phyloP scores from a whole-genome alignment of 2,329 filamentous ascomycete species.

The Paraphaeosphaeria sporulosa region DNA sequence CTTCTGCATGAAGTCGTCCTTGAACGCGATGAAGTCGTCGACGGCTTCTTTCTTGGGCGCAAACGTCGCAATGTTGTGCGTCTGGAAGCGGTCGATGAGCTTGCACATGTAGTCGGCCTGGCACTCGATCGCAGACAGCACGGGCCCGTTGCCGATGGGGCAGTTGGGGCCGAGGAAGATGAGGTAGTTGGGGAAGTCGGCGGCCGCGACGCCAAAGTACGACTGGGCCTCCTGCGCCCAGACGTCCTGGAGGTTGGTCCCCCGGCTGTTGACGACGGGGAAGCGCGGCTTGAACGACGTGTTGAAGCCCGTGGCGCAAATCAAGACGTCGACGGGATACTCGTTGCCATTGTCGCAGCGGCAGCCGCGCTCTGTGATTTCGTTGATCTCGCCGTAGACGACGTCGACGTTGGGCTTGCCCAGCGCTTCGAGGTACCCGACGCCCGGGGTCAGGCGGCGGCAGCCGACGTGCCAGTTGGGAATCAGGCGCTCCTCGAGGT shows the following conservation, averaged over 20 bases:
- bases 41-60: constrained; percentile 56
- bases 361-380: constrained; percentile 50
- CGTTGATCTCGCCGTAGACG: constrained; percentile 49
- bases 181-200: constrained; percentile 58
- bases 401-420: constrained; percentile 52
- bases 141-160: constrained; percentile 52
- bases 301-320: constrained; percentile 49
- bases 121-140: constrained; percentile 55
- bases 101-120: constrained; percentile 61
- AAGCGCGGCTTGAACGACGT: constrained; percentile 55
- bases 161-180: constrained; percentile 53
- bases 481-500: constrained; percentile 43
- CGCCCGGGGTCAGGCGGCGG: constrained; percentile 55
- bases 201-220: constrained; percentile 57
- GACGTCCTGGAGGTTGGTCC: constrained; percentile 53
- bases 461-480: constrained; percentile 50
- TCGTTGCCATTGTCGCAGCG: constrained; percentile 43
- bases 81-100: constrained; percentile 59
- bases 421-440: constrained; percentile 53
- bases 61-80: constrained; percentile 55
- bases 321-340: constrained; percentile 46
- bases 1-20: constrained; percentile 55
- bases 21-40: constrained; percentile 59
- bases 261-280: constrained; percentile 51
- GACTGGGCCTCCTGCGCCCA: constrained; percentile 52